Base-by-base conservation (phyloP, 192 early-diverging fungal species). In the Anaeromyces robustus region DNA sequence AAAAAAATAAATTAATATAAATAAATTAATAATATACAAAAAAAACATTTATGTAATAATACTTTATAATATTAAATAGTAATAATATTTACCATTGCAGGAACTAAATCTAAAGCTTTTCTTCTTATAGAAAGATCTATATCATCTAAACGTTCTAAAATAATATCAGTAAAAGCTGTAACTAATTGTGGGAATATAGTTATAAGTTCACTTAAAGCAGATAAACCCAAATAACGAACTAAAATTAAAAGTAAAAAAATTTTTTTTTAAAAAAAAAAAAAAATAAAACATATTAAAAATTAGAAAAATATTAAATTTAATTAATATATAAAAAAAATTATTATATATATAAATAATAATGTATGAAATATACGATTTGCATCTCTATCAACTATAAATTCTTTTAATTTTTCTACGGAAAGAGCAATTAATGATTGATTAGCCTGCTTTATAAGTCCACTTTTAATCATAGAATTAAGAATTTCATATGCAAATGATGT, bases 401-500 rank as follows among this genome's bases (percentile, higher is more conserved):
- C 52, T 68, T 68, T 68, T 68, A 68, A n/a, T n/a, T 68, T 68
- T 68, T 68, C 52, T n/a, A 68, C 18, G n/a, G 26, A 68, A 68
- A 68, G 52, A 7, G 18, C 84, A 29, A 87, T 88, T 29, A 68
- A 79, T 30, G 30, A 39, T 29, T 28, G 83, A 32, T 85, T 91
- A 14, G 81, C 84, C 9, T 91, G 85, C 18, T 89, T 88, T 78
- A 98, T 92, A 86, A 99, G 92, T 0, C 93, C 94, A 32, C 96
- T 96, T 30, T 89, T 89, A 39, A 99, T 95, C 16, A 95, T 93
- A 4, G 96, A 97, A 79, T 97, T 90, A 29, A 99, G 94, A 85
- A 95, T 97, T 87, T 99, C 98, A 87, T 98, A 99, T n/a, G 97
- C 86, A 13, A 99, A 88, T 22, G 96, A 97, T 94, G 97, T 97